Evolutionary conservation across 2,329 filamentous ascomycete genomes (phyloP).

Genomic region (Sporothrix humicola): DNA sequence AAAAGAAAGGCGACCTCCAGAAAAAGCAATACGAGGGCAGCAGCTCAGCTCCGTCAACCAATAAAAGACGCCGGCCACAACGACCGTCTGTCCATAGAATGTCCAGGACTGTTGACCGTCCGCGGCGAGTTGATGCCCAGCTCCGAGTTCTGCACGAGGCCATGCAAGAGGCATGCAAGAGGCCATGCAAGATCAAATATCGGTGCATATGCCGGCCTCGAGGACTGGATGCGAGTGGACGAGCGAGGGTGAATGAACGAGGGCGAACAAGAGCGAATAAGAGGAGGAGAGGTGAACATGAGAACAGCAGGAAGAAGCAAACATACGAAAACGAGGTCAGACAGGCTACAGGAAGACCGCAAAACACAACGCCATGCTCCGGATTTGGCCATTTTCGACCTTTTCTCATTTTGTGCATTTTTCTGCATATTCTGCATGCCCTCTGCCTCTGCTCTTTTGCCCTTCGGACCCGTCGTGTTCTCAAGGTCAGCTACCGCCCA

Average conservation of each 20-base stretch:
- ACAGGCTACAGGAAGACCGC: no score
- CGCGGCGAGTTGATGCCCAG: neutral
- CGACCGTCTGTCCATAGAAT: neutral
- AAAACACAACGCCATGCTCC: conserved; percentile 2
- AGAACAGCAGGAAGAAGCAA: neutral
- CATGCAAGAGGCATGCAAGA: conserved; percentile 17
- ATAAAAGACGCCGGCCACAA: no score
- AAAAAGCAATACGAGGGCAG: no score
- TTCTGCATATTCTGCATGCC: neutral
- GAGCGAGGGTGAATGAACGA: no score
- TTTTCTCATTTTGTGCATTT: neutral
- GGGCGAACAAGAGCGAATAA: no score
- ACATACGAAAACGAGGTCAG: neutral
- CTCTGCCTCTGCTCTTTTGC: neutral
- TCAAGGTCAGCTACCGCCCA: neutral
- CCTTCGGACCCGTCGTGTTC: neutral
- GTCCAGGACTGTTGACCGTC: no score
- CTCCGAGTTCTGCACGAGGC: conserved; percentile 15
- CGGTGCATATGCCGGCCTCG: neutral
- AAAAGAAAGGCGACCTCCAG: no score
- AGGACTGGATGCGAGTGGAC: neutral
- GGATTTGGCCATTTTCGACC: neutral
- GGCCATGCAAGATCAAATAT: conserved; percentile 22
- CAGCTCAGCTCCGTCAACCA: no score
- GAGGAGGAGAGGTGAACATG: no score